Percentiles rank a stretch among this genome's conserved stretches.
Evolutionary conservation across 1,284 basidiomycete genomes (phyloP).

Genomic region (Rhizopogon parksii): DNA sequence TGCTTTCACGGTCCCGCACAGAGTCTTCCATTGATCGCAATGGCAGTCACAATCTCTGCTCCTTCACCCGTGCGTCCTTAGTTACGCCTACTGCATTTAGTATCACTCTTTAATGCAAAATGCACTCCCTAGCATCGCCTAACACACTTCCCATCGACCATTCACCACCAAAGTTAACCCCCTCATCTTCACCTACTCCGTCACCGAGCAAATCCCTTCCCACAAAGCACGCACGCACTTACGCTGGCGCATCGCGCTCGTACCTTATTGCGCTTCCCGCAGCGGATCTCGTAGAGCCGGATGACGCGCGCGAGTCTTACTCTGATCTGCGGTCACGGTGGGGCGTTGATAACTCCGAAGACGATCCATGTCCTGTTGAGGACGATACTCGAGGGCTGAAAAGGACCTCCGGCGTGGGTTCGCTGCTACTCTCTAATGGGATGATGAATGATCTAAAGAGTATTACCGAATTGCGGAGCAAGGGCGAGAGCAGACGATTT

Average conservation of each 20-base stretch:
- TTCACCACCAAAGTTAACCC: slow-evolving; percentile 34
- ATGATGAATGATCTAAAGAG: slow-evolving; percentile 73
- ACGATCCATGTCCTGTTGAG: slow-evolving; percentile 42
- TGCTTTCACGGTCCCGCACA: slow-evolving; percentile 44
- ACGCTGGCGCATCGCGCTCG: slow-evolving; percentile 68
- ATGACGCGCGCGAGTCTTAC: slow-evolving; percentile 64
- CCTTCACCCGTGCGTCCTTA: not conserved
- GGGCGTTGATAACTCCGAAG: slow-evolving; percentile 71
- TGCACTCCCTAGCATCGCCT: not conserved
- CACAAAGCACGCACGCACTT: slow-evolving; percentile 48
- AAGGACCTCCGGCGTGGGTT: slow-evolving; percentile 21
- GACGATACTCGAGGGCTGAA: slow-evolving; percentile 19
- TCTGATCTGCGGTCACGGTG: slow-evolving; percentile 58
- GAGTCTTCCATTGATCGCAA: slow-evolving; percentile 42
- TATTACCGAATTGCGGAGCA: slow-evolving; percentile 69
- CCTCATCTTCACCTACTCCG: slow-evolving; percentile 16
- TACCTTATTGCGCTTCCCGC: slow-evolving; percentile 58
- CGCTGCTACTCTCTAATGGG: slow-evolving; percentile 35
- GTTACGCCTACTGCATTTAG: not conserved
- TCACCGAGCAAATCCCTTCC: slow-evolving; percentile 24
- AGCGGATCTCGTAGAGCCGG: slow-evolving; percentile 20
- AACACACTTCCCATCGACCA: slow-evolving; percentile 19
- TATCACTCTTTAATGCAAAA: not conserved
- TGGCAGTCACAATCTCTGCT: not conserved
- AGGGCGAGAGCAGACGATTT: slow-evolving; percentile 73